Evolutionary conservation across 108 stramenopile genomes (phyloP).

Genomic region (Fistulifera pelliculosa): DNA sequence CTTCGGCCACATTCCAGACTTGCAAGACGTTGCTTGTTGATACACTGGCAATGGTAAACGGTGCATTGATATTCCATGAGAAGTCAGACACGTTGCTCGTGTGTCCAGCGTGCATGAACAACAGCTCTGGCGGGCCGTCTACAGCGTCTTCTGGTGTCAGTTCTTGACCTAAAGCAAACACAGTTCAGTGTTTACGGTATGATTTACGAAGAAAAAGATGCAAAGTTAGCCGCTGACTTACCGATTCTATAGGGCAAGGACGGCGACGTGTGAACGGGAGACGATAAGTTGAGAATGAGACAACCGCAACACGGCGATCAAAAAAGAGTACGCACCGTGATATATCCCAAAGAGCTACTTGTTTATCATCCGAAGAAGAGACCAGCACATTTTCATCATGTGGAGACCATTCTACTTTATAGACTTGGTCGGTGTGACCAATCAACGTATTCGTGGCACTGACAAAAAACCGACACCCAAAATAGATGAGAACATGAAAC

Average conservation of each 20-base stretch:
- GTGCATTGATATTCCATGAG: constrained; percentile 83
- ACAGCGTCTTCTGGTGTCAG: constrained; percentile 86
- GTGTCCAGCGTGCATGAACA: constrained; percentile 98
- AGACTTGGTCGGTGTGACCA: constrained; percentile 90
- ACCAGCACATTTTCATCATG: constrained; percentile 86
- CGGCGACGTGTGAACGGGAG: too few relatives aligned
- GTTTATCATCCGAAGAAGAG: constrained; percentile 85
- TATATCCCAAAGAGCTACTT: constrained; percentile 92
- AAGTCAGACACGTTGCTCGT: constrained; percentile 89
- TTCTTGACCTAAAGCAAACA: constrained; percentile 76
- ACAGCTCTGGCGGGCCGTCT: constrained; percentile 97
- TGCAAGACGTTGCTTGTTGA: constrained; percentile 96
- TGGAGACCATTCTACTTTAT: constrained; percentile 87
- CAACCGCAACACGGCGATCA: too few relatives aligned
- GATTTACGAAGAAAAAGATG: too few relatives aligned
- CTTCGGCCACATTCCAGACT: constrained; percentile 96
- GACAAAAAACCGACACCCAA: neutral
- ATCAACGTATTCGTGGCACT: constrained; percentile 72
- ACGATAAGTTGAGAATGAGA: too few relatives aligned
- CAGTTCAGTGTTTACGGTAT: too few relatives aligned
- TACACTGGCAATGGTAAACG: constrained; percentile 84
- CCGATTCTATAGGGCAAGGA: too few relatives aligned
- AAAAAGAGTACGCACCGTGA: constrained; percentile 26
- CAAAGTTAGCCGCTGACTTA: too few relatives aligned
- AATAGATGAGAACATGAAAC: too few relatives aligned